phyloP scores from a whole-genome alignment of 139 green algal species.

The Chlamydomonas asymmetrica region DNA sequence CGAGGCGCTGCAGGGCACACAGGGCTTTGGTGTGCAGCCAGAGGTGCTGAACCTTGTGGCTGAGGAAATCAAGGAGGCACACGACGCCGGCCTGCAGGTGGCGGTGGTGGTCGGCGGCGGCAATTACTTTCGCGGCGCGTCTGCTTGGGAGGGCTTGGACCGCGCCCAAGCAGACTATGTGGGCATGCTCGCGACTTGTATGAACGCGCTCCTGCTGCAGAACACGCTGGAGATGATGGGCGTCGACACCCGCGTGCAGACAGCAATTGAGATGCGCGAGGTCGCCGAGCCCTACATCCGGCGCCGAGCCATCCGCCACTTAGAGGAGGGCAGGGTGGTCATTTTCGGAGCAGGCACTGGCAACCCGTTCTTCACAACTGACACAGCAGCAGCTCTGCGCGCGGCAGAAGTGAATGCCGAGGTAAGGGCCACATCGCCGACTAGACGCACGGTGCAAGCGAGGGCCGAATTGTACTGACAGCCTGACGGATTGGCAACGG shows the following conservation, averaged over 20 bases:
- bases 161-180: constrained; percentile 95
- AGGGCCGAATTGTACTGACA: no score
- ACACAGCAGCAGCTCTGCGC: constrained; percentile 93
- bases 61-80: constrained; percentile 76
- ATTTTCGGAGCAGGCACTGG: constrained; percentile 96
- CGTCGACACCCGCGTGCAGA: constrained; percentile 80
- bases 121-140: constrained; percentile 95
- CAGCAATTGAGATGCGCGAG: constrained; percentile 94
- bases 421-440: no score
- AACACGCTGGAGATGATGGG: constrained; percentile 72
- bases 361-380: constrained; percentile 99
- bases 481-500: no score
- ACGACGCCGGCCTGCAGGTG: constrained; percentile 66
- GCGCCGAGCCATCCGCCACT: constrained; percentile 89
- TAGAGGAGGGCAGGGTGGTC: constrained; percentile 92
- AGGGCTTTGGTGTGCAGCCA: constrained; percentile 88
- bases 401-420: constrained; percentile 94
- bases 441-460: no score
- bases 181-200: constrained; percentile 97
- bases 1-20: constrained; percentile 87
- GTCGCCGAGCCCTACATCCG: constrained; percentile 98
- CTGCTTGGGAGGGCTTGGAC: constrained; percentile 82
- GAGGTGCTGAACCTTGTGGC: constrained; percentile 81
- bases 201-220: constrained; percentile 95
- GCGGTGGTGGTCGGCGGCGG: constrained; percentile 93